Evolutionary conservation across 345 rosid genomes (phyloP).

Genomic region (Citrus maxima): DNA sequence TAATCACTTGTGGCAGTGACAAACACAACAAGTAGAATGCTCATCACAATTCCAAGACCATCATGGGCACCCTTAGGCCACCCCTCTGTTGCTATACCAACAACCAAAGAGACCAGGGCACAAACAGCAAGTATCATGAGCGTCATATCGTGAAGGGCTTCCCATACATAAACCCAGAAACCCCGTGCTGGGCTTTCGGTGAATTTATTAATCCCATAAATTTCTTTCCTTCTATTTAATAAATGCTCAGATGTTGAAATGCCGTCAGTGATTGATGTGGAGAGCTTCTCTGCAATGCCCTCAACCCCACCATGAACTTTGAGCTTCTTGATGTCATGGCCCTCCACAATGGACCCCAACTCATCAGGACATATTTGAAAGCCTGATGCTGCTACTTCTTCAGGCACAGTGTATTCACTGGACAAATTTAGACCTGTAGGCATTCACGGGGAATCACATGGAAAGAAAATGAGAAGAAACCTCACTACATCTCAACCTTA

Average conservation of each 20-base stretch:
- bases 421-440: conserved; percentile 53
- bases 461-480: conserved; percentile 7
- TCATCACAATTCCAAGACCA: conserved; percentile 67
- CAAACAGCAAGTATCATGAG: conserved; percentile 64
- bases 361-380: conserved; percentile 89
- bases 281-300: conserved; percentile 59
- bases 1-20: conserved; percentile 75
- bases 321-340: conserved; percentile 76
- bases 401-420: conserved; percentile 70
- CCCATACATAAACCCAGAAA: conserved; percentile 77
- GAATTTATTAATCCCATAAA: conserved; percentile 85
- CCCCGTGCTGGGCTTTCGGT: conserved; percentile 70
- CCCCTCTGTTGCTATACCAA: conserved; percentile 70
- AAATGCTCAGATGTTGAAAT: conserved; percentile 46
- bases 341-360: conserved; percentile 81
- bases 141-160: conserved; percentile 67
- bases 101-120: conserved; percentile 59
- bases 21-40: conserved; percentile 64
- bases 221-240: conserved; percentile 41
- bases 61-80: conserved; percentile 78
- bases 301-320: conserved; percentile 71
- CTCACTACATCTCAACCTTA: background rate
- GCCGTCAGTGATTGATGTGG: conserved; percentile 57
- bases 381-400: conserved; percentile 70
- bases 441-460: conserved; percentile 23